Evolutionary conservation across 495 filamentous ascomycete species (phyloP), one percentile per base, ranked within the genome.

Genomic region (Aspergillus diversus): DNA sequence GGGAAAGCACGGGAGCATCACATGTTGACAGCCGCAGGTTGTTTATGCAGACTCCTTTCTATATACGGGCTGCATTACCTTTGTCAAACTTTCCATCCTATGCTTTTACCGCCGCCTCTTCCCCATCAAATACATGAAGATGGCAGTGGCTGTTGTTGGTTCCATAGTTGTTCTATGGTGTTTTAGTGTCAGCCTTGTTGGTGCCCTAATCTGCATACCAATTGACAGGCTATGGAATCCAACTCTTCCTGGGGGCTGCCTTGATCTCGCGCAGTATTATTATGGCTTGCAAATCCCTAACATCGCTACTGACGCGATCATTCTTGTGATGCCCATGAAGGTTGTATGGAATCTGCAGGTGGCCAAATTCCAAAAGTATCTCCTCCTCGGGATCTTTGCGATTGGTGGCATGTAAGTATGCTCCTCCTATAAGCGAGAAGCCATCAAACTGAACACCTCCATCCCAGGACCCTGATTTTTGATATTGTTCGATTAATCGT

Each of bases 271-370:
- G 27, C 50, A 37, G 11, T 76, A 73, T 55, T 75, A 75, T 49
- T 71, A 81, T 12, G 77, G 70, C 13, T 69, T 69, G 27, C 69
- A 76, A 32, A 67, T 79, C 8, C 74, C 77, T 0, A 82, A 82
- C 43, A 78, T 82, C 21, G 33, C 79, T 16, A 67, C 73, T 3
- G 80, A 81, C 57, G 55, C 73, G 5, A 67, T 71, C 15, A 71
- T 83, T 31, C 68, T 83, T 13, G 33, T 80, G 0, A 75, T 86
- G 42, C 85, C 85, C 0, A 67, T 86, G 12, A 77, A 78, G 1
- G 75, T 78, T 2, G 71, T 85, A 6, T 73, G 73, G 67, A 67
- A 65, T 6, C 65, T 82, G 11, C 75, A 78, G 3, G 72, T 82
- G 46, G 57, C 73, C 3, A 69, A 66, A 57, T 65, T 61, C 15